Evolutionary conservation across 2,329 filamentous ascomycete genomes (phyloP).

Genomic region (Epichloe brachyelytri): DNA sequence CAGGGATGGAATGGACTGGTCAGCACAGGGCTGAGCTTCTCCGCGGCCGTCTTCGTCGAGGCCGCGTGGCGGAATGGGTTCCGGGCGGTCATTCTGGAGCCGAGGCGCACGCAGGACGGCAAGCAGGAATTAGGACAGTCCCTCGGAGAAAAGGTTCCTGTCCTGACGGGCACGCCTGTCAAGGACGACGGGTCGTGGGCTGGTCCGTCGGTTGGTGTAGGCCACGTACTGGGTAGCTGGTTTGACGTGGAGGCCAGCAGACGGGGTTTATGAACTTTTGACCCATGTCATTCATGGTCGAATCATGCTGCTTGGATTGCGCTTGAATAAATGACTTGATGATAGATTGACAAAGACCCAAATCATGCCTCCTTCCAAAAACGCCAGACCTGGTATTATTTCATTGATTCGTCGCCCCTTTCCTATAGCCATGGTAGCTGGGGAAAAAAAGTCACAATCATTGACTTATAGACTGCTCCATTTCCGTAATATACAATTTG

Average conservation of each 20-base stretch:
- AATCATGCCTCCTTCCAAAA: conserved; percentile 8
- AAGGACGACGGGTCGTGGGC: conserved; percentile 42
- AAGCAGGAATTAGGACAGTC: conserved; percentile 22
- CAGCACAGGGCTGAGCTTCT: conserved; percentile 54
- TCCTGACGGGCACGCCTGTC: conserved; percentile 45
- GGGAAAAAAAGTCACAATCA: conserved; percentile 1
- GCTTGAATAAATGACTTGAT: not conserved
- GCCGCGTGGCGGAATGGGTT: conserved; percentile 35
- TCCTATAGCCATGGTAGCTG: no score
- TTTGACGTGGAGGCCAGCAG: conserved; percentile 26
- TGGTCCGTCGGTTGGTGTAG: conserved; percentile 44
- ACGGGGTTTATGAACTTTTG: not conserved
- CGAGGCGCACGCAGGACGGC: conserved; percentile 17
- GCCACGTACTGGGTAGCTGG: conserved; percentile 50
- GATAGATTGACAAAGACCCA: not conserved
- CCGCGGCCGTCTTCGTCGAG: conserved; percentile 50
- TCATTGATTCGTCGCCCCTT: conserved; percentile 9
- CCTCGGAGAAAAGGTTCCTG: conserved; percentile 40
- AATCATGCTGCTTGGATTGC: not conserved
- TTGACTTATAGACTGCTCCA: conserved; percentile 67
- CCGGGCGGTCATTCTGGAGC: conserved; percentile 35
- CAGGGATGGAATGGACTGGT: conserved; percentile 58
- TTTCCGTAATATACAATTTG: conserved; percentile 94
- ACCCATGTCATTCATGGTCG: no score
- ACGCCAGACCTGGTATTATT: conserved; percentile 29